phyloP scores from a whole-genome alignment of 805 yeast genomes.

The Candida arabinofermentans region DNA sequence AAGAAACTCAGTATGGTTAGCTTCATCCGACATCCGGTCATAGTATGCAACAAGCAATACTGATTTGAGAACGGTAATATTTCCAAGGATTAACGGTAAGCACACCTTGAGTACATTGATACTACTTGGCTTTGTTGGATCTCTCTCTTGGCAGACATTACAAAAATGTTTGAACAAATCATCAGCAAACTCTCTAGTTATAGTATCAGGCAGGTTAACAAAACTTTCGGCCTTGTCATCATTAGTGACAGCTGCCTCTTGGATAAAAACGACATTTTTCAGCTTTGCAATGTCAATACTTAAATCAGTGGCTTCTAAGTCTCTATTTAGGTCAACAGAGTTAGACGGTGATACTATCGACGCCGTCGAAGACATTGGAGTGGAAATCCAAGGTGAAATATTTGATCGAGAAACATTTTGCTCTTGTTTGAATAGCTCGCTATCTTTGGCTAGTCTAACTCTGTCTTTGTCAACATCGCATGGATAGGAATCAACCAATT shows the following conservation, averaged over 20 bases:
- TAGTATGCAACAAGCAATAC: constrained; percentile 15
- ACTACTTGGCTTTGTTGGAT: background rate
- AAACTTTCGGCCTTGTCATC: constrained; percentile 1
- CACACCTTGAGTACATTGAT: constrained; percentile 12
- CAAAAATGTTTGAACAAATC: constrained; percentile 11
- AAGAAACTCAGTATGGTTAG: background rate
- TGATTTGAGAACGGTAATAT: constrained; percentile 12
- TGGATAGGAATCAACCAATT: background rate
- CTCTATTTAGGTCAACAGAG: background rate
- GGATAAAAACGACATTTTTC: constrained; percentile 12
- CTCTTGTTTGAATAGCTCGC: background rate
- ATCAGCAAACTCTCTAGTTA: constrained; percentile 9
- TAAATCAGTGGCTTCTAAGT: constrained; percentile 5
- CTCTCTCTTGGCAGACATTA: constrained; percentile 1
- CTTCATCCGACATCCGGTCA: constrained; percentile 3
- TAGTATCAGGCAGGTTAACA: constrained; percentile 11
- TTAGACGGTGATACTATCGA: background rate
- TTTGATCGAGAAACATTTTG: background rate
- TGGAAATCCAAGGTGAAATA: background rate
- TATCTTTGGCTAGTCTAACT: background rate
- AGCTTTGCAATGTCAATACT: constrained; percentile 5
- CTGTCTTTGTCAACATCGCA: constrained; percentile 1
- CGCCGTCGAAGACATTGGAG: too few species aligned
- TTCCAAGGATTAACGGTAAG: constrained; percentile 17
- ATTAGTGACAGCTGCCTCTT: constrained; percentile 11